Evolutionary conservation across 768 basidiomycete species (phyloP).

Genomic region (Megacollybia marginata): DNA sequence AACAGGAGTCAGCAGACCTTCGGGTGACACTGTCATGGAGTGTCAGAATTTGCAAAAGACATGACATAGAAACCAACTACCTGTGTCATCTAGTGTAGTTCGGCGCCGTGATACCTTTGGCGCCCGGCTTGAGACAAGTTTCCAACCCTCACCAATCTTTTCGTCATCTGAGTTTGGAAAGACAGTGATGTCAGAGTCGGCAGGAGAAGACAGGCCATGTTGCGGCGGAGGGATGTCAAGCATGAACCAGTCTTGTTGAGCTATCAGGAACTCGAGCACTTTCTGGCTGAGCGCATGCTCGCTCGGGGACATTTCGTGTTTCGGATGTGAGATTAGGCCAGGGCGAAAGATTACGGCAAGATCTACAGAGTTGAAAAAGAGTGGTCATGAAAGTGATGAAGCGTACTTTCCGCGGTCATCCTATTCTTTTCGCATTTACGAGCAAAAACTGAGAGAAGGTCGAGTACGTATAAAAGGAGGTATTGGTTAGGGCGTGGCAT

Average conservation of each 20-base stretch:
- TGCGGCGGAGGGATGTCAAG: conserved; percentile 76
- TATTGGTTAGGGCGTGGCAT: conserved; percentile 91
- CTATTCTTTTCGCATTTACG: conserved; percentile 87
- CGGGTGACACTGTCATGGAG: neutral
- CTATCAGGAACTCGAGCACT: conserved; percentile 92
- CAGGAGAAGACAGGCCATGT: conserved; percentile 14
- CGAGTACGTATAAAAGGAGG: conserved; percentile 94
- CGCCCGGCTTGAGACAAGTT: conserved; percentile 32
- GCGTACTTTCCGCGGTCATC: conserved; percentile 91
- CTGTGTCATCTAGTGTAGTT: conserved; percentile 40
- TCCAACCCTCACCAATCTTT: conserved; percentile 43
- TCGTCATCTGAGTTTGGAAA: conserved; percentile 44
- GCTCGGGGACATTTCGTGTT: conserved; percentile 76
- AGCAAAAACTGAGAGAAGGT: conserved; percentile 91
- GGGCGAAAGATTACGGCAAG: conserved; percentile 97
- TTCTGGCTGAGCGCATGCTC: conserved; percentile 85
- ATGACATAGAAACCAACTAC: conserved; percentile 7
- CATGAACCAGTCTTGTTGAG: conserved; percentile 95
- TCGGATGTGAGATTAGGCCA: conserved; percentile 83
- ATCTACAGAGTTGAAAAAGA: conserved; percentile 38
- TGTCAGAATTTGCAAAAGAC: neutral
- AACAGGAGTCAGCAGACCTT: conserved; percentile 40
- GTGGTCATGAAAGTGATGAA: neutral
- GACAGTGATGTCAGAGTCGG: conserved; percentile 38
- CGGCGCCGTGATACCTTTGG: conserved; percentile 45